Evolutionary conservation across 768 basidiomycete species (phyloP), one percentile per base, ranked within the genome.

Genomic region (Suillus americanus): DNA sequence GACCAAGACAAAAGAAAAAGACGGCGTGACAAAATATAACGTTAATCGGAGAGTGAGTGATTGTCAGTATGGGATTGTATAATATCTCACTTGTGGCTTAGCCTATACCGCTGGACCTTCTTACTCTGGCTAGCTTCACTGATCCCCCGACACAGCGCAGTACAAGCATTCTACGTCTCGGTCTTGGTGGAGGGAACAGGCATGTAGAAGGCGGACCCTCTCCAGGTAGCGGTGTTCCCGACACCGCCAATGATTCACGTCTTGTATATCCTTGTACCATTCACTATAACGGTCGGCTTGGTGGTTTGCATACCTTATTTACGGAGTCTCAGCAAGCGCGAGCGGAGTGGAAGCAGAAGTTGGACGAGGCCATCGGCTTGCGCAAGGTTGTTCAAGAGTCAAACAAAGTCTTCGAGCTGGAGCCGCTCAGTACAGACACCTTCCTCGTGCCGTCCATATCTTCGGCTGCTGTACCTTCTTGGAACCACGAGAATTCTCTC

Each of bases 371-470:
- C 18, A 86, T 95, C 60, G 91, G 89, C 10, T 72, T 97, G 63
- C 86, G 96, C 53, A 89, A 86, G 70, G 88, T 91, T 40, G 94
- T 95, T 35, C 91, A 96, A 72, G 96, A 98, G 72, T 91, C 91
- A 30, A 95, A 94, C 77, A 95, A 94, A 80, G 94, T 94, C 20
- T 97, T 98, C 69, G 95, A 98, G 78, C 85, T 95, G 64, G 92
- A 94, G 72, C 92, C 92, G 2, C 81, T 97, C 62, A 96, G 94
- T 73, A 82, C 86, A 23, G 94, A 96, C 70, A 95, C 94, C 0
- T 97, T 97, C 82, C 77, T 90, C 55, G 85, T 93, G 25, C 91
- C 93, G 0, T 84, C 89, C 1, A 79, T 89, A 64, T 78, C 83
- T 50, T 79, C 81, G 40, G 72, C 74, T 4, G 63, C 73, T 0